A percentile compares a stretch with the other conserved stretches of the same genome.
These are phyloP conservation scores for Malus fusca DNA, from an alignment of 306 rosid species.

Conservation along the genomic window DNA sequence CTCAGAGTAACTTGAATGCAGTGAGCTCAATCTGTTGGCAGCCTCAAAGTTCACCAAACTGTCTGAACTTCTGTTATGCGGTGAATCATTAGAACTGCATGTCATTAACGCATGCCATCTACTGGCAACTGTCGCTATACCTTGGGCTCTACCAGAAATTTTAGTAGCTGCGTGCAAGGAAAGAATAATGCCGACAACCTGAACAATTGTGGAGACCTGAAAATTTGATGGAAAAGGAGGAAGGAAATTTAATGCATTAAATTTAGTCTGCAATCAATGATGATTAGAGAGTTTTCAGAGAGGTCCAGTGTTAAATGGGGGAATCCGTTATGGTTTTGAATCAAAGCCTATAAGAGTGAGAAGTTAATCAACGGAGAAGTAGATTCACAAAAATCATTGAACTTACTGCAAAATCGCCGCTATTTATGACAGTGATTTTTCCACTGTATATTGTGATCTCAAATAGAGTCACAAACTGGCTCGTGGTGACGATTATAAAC, in stretches of 20 bases:
- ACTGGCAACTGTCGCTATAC: conserved; percentile 63
- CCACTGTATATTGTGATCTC: conserved; percentile 51
- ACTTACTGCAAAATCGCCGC: conserved; percentile 91
- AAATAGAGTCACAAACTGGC: conserved; percentile 63
- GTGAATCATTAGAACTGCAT: conserved; percentile 43
- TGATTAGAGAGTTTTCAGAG: neutral
- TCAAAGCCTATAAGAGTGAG: neutral
- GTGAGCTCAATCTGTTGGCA: conserved; percentile 32
- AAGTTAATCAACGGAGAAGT: neutral
- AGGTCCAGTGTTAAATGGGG: neutral
- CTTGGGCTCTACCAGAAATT: conserved; percentile 82
- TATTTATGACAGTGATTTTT: conserved; percentile 41
- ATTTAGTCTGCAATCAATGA: neutral
- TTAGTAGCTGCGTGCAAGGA: conserved; percentile 83
- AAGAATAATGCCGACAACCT: conserved; percentile 68
- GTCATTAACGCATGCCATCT: conserved; percentile 77
- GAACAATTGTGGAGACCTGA: conserved; percentile 74
- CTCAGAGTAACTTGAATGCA: conserved; percentile 53
- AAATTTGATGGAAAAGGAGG: conserved; percentile 5
- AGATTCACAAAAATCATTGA: conserved; percentile 1
- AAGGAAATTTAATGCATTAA: neutral
- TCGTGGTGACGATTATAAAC: conserved; percentile 61
- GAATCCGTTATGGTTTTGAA: neutral
- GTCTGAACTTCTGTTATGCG: conserved; percentile 37
- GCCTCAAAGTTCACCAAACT: conserved; percentile 35